Conservation (phyloP, 257 asterid genomes). For the Solanum habrochaites region DNA sequence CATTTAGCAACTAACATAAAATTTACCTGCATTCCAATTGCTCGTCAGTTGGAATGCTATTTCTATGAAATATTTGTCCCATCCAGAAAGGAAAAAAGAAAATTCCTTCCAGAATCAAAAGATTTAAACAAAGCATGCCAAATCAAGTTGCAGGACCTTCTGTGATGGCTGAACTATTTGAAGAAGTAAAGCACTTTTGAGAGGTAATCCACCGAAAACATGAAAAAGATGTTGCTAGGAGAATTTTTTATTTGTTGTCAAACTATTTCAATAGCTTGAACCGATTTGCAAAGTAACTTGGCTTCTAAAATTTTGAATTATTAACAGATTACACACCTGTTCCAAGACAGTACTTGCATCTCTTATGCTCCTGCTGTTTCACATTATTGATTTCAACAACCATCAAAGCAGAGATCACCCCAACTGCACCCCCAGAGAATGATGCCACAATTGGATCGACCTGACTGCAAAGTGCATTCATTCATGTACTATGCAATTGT, state of each 20-base stretch:
- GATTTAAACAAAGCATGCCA: not conserved
- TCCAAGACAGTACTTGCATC: constrained; percentile 96
- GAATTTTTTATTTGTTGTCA: not conserved
- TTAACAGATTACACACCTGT: constrained; percentile 39
- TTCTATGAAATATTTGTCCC: not conserved
- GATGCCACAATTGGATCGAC: constrained; percentile 99
- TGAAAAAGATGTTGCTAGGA: not conserved
- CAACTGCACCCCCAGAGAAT: constrained; percentile 96
- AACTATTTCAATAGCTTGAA: not conserved
- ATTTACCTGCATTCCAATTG: constrained; percentile 2
- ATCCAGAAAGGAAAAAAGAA: not conserved
- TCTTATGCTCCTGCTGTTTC: constrained; percentile 90
- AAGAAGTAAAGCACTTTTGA: not conserved
- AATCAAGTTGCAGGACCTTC: not conserved
- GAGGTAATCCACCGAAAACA: not conserved
- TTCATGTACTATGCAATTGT: not conserved
- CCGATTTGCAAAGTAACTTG: not conserved
- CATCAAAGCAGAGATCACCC: constrained; percentile 96
- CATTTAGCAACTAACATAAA: constrained; percentile 1
- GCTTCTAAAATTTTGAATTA: not conserved
- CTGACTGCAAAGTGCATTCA: constrained; percentile 27
- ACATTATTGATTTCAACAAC: constrained; percentile 96
- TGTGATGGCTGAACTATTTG: not conserved
- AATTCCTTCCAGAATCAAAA: not conserved
- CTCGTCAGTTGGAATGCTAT: not conserved